These are phyloP conservation scores for Solanum infundibuliforme DNA, from an alignment of 257 asterid species.

Conservation along the genomic window DNA sequence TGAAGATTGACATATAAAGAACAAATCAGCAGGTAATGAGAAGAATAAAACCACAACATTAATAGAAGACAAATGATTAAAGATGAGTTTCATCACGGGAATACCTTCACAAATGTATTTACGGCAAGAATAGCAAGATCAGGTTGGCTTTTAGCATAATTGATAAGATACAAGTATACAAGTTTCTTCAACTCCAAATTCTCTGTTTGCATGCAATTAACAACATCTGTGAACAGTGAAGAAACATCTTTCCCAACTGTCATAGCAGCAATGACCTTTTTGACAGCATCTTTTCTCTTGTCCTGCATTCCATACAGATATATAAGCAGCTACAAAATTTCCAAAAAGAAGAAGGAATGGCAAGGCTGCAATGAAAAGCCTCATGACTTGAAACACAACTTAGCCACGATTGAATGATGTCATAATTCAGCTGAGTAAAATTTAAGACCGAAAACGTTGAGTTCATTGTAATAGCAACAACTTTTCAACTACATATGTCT, in stretches of 20 bases:
- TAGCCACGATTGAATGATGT: background rate
- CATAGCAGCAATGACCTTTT: constrained; percentile 99
- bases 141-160: constrained; percentile 98
- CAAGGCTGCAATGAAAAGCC: background rate
- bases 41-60: background rate
- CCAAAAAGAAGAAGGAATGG: background rate
- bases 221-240: constrained; percentile 95
- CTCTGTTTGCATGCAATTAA: constrained; percentile 98
- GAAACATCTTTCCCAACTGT: constrained; percentile 99
- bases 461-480: background rate
- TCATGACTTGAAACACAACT: background rate
- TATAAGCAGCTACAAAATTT: background rate
- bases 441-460: background rate
- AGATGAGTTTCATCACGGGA: background rate
- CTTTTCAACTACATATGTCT: background rate
- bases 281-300: constrained; percentile 98
- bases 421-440: background rate
- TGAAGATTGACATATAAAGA: background rate
- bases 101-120: constrained; percentile 95
- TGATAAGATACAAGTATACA: constrained; percentile 91
- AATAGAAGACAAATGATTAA: background rate
- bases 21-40: background rate
- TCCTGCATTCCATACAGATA: constrained; percentile 40
- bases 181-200: constrained; percentile 97
- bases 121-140: constrained; percentile 99